A percentile compares a stretch with the other conserved stretches of the same genome.
These are phyloP conservation scores for Imleria badia DNA, from an alignment of 768 basidiomycete species.

Conservation along the genomic window DNA sequence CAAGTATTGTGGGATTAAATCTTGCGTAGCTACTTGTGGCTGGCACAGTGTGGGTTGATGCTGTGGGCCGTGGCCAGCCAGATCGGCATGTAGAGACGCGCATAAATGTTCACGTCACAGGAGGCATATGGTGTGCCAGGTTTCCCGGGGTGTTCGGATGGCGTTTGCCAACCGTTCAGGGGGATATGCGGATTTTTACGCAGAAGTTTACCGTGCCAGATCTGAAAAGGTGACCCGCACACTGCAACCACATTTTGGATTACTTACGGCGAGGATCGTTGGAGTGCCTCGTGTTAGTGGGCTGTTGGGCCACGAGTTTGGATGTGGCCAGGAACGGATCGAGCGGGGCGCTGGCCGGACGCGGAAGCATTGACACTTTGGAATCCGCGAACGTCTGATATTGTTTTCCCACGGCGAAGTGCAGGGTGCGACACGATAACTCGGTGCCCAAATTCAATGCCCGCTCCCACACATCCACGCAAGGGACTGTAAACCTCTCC, in stretches of 20 bases:
- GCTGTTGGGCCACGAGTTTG: not conserved
- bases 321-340: slow-evolving; percentile 13
- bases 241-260: slow-evolving; percentile 1
- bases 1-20: not conserved
- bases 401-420: slow-evolving; percentile 35
- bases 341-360: slow-evolving; percentile 31
- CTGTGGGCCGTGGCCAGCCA: not conserved
- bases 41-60: not conserved
- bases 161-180: not conserved
- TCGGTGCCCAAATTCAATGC: slow-evolving; percentile 40
- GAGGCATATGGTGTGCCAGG: not conserved
- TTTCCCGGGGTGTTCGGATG: not conserved
- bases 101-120: not conserved
- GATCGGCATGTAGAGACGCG: no score
- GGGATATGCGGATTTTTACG: not conserved
- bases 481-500: slow-evolving; percentile 17
- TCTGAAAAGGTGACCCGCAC: not conserved
- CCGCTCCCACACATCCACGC: slow-evolving; percentile 40
- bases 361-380: slow-evolving; percentile 33
- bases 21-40: not conserved
- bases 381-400: slow-evolving; percentile 34
- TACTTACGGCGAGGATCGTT: not conserved
- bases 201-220: not conserved
- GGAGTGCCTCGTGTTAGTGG: slow-evolving; percentile 15
- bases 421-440: slow-evolving; percentile 38